phyloP scores from a whole-genome alignment of 1,284 basidiomycete species.

The Fomes fomentarius region DNA sequence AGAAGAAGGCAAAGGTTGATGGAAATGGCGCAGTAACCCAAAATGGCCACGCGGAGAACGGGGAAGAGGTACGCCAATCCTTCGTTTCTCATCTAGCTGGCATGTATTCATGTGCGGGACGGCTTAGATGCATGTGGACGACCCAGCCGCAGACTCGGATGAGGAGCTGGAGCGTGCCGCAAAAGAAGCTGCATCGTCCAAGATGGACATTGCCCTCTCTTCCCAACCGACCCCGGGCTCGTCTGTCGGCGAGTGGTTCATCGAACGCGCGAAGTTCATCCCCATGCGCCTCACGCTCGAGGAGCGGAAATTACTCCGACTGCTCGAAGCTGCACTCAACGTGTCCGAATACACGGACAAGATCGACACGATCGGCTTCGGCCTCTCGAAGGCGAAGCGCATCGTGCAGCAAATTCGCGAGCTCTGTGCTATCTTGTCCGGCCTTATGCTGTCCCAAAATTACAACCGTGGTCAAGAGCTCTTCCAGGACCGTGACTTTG shows the following conservation, averaged over 20 bases:
- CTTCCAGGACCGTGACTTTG: slow-evolving; percentile 77
- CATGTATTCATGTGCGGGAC: neutral
- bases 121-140: slow-evolving; percentile 51
- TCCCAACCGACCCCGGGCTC: slow-evolving; percentile 57
- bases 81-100: too few species aligned
- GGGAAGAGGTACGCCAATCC: slow-evolving; percentile 30
- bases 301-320: slow-evolving; percentile 79
- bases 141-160: slow-evolving; percentile 54
- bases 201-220: slow-evolving; percentile 38
- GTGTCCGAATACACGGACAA: slow-evolving; percentile 88
- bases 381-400: slow-evolving; percentile 76
- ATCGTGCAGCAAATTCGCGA: slow-evolving; percentile 83
- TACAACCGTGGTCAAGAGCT: slow-evolving; percentile 85
- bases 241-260: slow-evolving; percentile 78
- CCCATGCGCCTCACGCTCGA: slow-evolving; percentile 70
- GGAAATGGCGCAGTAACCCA: slow-evolving; percentile 26
- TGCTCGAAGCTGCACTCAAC: slow-evolving; percentile 77
- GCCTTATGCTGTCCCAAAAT: slow-evolving; percentile 75
- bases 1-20: slow-evolving; percentile 29
- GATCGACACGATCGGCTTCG: slow-evolving; percentile 76
- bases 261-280: slow-evolving; percentile 77
- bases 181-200: slow-evolving; percentile 37
- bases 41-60: slow-evolving; percentile 21
- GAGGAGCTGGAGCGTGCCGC: slow-evolving; percentile 39
- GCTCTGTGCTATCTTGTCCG: slow-evolving; percentile 81